Base-by-base conservation (phyloP, 495 filamentous ascomycete species). In the Viridothelium virens region DNA sequence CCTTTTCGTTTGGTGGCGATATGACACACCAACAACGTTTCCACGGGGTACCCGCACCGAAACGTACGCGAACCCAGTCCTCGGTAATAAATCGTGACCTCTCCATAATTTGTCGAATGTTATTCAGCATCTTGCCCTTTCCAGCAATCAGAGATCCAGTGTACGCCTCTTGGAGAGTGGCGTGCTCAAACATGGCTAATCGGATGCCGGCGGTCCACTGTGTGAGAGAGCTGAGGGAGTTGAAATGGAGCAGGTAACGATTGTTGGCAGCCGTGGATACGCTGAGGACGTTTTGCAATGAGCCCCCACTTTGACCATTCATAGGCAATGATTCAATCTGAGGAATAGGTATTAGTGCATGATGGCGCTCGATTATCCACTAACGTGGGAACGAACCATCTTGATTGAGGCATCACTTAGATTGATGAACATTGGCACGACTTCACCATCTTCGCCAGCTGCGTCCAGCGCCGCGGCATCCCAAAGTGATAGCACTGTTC, bases 191-290 rank as follows among this genome's bases (percentile, higher is more conserved):
- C 87, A 99, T 92, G 64, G 94, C 86, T 59, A 99, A 83, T 56
- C 94, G 87, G 66, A 99, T 96, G 31, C 90, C 91, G 18, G 95
- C 89, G 1, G 95, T 96, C 94, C 94, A 99, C 75, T 97, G 92
- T 3, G 90, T 87, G 59, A 99, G 82, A 1, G 95, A 96, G 70
- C 95, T 89, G 71, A 90, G 86, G 2, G 93, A 96, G 72, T 92
- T 96, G 77, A 97, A 98, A 77, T 97, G 94, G 34, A 98, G 81
- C 2, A 97, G 81, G 72, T 97, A 97, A 56, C 94, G 89, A 74
- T 98, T 98, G 66, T 90, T 89, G 4, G 92, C 95, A 37, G 94
- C 94, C 16, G 94, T 97, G 48, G 90, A 97, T 56, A 98, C 85
- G 77, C 91, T 96, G 18, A 98, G 83, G 18, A 98, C 91, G 71